phyloP scores from a whole-genome alignment of 1,139 yeast species.

The Pichia sp. region DNA sequence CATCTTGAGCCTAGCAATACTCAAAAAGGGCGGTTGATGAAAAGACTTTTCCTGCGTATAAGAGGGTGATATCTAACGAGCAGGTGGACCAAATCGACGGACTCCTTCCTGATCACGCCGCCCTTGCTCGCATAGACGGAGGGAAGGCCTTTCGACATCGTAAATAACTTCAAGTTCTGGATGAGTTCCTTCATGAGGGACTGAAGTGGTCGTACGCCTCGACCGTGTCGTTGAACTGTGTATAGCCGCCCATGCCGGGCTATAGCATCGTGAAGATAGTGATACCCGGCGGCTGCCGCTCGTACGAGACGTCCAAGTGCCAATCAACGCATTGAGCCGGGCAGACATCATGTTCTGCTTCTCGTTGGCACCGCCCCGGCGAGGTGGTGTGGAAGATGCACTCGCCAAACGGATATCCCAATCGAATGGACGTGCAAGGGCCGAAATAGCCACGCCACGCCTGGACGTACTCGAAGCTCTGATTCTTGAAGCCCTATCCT shows the following conservation, averaged over 20 bases:
- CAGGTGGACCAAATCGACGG: slow-evolving; percentile 60
- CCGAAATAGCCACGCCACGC: slow-evolving; percentile 56
- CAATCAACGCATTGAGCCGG: slow-evolving; percentile 40
- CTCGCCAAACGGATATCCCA: slow-evolving; percentile 57
- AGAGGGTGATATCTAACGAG: slow-evolving; percentile 67
- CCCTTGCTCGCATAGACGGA: slow-evolving; percentile 48
- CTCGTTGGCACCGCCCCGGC: slow-evolving; percentile 42
- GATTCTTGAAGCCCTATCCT: slow-evolving; percentile 55
- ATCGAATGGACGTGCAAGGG: slow-evolving; percentile 68
- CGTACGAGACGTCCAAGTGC: slow-evolving; percentile 71
- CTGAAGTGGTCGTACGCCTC: slow-evolving; percentile 70
- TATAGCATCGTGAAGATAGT: slow-evolving; percentile 63
- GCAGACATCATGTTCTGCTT: slow-evolving; percentile 36
- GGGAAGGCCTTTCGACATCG: slow-evolving; percentile 69
- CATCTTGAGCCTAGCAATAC: slow-evolving; percentile 59
- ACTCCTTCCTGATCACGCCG: slow-evolving; percentile 60
- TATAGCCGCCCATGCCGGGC: slow-evolving; percentile 63
- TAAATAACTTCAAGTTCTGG: slow-evolving; percentile 55
- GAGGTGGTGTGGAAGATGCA: slow-evolving; percentile 61
- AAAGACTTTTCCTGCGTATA: slow-evolving; percentile 55
- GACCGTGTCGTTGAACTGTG: slow-evolving; percentile 59
- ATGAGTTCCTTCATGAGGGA: slow-evolving; percentile 50
- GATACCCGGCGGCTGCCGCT: slow-evolving; percentile 63
- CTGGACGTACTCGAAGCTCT: slow-evolving; percentile 51
- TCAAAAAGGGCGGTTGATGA: slow-evolving; percentile 55